Evolutionary conservation across 768 basidiomycete genomes (phyloP).

Genomic region (Suillus luteus): DNA sequence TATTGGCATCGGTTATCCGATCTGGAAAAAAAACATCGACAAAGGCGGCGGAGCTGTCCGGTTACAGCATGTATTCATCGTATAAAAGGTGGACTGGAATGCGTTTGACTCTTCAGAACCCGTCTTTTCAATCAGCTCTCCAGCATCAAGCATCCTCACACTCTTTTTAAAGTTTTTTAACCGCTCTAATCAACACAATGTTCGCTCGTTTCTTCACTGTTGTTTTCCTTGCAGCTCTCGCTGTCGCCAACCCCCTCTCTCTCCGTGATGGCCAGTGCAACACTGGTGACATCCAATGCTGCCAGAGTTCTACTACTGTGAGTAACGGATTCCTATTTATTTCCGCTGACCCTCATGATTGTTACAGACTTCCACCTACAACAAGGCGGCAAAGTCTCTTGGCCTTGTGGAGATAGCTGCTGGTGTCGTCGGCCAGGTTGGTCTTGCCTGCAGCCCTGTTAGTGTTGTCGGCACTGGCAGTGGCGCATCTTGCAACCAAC

Average conservation of each 20-base stretch:
- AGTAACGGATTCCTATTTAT: neutral
- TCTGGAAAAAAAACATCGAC: neutral
- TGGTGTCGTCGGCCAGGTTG: slow-evolving; percentile 3
- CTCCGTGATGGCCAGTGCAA: slow-evolving; percentile 29
- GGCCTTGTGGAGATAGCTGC: slow-evolving; percentile 14
- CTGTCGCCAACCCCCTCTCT: slow-evolving; percentile 22
- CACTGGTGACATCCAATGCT: slow-evolving; percentile 24
- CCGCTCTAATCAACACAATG: neutral
- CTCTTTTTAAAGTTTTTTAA: neutral
- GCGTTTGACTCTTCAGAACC: neutral
- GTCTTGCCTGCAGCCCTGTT: too few relatives aligned
- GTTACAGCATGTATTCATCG: neutral
- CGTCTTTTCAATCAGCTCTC: neutral
- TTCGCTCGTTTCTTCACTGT: slow-evolving; percentile 15
- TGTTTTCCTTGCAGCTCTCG: slow-evolving; percentile 23
- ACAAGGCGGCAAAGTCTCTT: neutral
- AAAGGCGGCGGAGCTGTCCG: neutral
- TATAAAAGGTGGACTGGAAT: neutral
- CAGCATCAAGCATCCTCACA: neutral
- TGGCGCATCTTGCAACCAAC: slow-evolving; percentile 18
- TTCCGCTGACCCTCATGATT: neutral
- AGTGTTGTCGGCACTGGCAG: slow-evolving; percentile 24
- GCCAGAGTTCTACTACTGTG: slow-evolving; percentile 22
- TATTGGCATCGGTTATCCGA: neutral
- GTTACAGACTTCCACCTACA: slow-evolving; percentile 17